These are phyloP conservation scores for Gonium pectorale DNA, from an alignment of 139 green algal species.

Conservation along the genomic window DNA sequence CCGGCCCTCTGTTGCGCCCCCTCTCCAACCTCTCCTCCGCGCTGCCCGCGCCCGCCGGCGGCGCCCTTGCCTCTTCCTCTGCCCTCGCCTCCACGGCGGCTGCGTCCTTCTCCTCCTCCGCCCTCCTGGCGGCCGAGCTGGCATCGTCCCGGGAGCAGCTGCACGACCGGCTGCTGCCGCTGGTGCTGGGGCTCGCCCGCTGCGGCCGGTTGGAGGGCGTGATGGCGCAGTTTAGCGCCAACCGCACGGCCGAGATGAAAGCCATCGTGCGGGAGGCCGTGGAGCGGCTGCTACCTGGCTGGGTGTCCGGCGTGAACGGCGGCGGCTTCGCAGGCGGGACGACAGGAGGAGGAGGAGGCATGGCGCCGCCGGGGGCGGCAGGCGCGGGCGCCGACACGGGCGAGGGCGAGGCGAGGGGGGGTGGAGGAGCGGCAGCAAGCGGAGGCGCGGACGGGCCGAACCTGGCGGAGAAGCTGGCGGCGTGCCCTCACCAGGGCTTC, in stretches of 20 bases:
- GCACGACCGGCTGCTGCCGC: constrained; percentile 75
- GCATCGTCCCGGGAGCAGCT: constrained; percentile 50
- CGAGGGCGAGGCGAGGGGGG: neutral
- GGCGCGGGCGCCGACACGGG: too few species aligned
- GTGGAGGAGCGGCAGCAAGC: neutral
- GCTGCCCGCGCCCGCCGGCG: too few species aligned
- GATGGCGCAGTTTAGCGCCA: constrained; percentile 57
- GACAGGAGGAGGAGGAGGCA: neutral
- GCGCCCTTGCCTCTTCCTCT: too few species aligned
- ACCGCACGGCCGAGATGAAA: constrained; percentile 62
- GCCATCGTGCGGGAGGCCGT: constrained; percentile 60
- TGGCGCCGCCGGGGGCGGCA: neutral
- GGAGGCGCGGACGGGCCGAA: neutral
- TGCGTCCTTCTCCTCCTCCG: neutral
- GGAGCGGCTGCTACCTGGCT: constrained; percentile 62
- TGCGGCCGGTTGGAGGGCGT: constrained; percentile 37
- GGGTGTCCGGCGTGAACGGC: neutral
- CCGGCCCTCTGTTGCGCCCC: neutral
- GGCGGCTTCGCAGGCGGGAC: neutral
- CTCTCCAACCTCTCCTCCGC: too few species aligned
- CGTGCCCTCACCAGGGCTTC: constrained; percentile 65
- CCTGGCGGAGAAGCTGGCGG: constrained; percentile 59
- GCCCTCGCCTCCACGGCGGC: neutral
- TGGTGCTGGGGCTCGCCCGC: constrained; percentile 79
- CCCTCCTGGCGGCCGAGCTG: constrained; percentile 30